These are phyloP conservation scores for Perilla frutescens DNA, from an alignment of 257 asterid genomes.

Conservation along the genomic window DNA sequence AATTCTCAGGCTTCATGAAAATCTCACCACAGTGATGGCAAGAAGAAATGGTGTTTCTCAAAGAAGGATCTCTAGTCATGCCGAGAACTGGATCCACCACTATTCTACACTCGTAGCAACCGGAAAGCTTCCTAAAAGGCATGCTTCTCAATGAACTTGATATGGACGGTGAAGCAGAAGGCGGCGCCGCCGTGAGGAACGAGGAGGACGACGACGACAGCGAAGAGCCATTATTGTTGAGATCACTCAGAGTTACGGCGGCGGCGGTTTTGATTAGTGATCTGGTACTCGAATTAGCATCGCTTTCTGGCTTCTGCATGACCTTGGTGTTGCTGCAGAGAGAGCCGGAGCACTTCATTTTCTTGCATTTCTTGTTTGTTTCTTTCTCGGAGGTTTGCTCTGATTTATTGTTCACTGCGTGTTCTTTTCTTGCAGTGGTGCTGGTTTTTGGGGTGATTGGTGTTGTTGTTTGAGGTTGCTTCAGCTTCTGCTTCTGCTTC, in stretches of 20 bases:
- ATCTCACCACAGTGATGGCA: constrained; percentile 76
- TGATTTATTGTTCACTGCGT: constrained; percentile 35
- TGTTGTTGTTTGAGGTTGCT: not conserved
- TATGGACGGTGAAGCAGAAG: constrained; percentile 49
- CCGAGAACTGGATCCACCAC: constrained; percentile 89
- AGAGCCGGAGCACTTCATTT: constrained; percentile 79
- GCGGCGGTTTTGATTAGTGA: constrained; percentile 41
- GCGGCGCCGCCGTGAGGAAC: constrained; percentile 30
- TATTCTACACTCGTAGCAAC: constrained; percentile 89
- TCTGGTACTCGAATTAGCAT: constrained; percentile 37
- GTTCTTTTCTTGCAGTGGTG: constrained; percentile 14
- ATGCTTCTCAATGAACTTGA: constrained; percentile 64
- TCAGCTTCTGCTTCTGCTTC: constrained; percentile 30
- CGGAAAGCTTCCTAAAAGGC: constrained; percentile 81
- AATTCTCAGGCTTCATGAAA: constrained; percentile 72
- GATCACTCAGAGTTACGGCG: constrained; percentile 27
- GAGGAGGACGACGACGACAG: constrained; percentile 36
- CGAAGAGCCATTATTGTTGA: constrained; percentile 29
- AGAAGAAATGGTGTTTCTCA: constrained; percentile 59
- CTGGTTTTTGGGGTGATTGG: constrained; percentile 26
- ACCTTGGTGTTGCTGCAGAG: constrained; percentile 86
- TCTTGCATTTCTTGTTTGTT: constrained; percentile 53
- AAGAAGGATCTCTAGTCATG: constrained; percentile 75
- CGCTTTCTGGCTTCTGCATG: constrained; percentile 67
- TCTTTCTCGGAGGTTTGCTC: constrained; percentile 39